phyloP scores from a whole-genome alignment of 2,329 filamentous ascomycete genomes.

The Rhinocladiella similis region DNA sequence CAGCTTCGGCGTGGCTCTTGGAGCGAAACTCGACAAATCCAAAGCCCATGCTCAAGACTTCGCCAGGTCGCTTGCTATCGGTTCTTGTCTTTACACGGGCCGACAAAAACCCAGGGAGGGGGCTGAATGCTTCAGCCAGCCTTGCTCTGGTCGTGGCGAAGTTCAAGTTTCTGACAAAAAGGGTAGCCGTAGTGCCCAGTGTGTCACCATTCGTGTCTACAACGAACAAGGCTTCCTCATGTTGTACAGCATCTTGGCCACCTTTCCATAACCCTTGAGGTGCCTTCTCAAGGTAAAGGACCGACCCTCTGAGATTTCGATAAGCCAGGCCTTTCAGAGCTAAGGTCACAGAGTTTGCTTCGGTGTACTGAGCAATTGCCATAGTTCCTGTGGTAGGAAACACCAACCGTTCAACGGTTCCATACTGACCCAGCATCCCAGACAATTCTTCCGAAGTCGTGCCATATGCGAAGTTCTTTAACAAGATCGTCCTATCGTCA shows the following conservation, averaged over 20 bases:
- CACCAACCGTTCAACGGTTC: constrained; percentile 75
- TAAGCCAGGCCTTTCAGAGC: constrained; percentile 87
- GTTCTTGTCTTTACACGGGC: constrained; percentile 90
- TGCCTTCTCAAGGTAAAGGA: constrained; percentile 91
- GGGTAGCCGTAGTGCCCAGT: constrained; percentile 57
- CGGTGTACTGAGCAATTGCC: constrained; percentile 85
- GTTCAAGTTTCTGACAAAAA: constrained; percentile 93
- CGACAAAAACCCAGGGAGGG: constrained; percentile 83
- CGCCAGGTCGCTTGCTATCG: constrained; percentile 85
- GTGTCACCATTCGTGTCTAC: constrained; percentile 35
- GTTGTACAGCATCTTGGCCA: constrained; percentile 30
- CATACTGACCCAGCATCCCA: constrained; percentile 81
- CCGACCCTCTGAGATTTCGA: constrained; percentile 83
- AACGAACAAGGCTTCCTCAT: constrained; percentile 28
- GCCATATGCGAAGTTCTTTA: constrained; percentile 92
- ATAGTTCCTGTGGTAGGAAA: constrained; percentile 94
- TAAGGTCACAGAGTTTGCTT: constrained; percentile 74
- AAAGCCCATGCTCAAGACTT: constrained; percentile 94
- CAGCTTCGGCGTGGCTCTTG: constrained; percentile 75
- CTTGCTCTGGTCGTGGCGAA: constrained; percentile 80
- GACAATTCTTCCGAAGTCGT: constrained; percentile 77
- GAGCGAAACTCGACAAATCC: constrained; percentile 88
- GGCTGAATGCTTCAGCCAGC: constrained; percentile 74
- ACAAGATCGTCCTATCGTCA: constrained; percentile 82
- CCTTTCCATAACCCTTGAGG: constrained; percentile 73